Evolutionary conservation across 805 yeast genomes (phyloP).

Genomic region (Schwanniomyces polymorphus): DNA sequence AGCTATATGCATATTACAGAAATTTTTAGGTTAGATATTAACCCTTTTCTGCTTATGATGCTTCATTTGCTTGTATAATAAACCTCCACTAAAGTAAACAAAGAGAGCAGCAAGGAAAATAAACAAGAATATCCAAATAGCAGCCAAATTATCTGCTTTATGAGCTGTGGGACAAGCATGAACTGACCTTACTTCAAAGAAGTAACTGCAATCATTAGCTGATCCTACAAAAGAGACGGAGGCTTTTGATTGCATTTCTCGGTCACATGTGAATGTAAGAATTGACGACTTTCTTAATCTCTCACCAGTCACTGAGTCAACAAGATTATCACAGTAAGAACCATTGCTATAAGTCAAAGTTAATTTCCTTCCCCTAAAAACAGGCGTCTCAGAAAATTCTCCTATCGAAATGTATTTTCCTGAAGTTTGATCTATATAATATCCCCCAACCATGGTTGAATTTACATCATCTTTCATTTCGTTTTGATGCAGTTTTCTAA

Average conservation of each 20-base stretch:
- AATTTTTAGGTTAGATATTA: neutral
- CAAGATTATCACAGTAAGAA: constrained; percentile 46
- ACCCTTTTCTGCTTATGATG: neutral
- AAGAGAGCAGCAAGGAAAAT: constrained; percentile 33
- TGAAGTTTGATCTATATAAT: constrained; percentile 39
- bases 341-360: constrained; percentile 73
- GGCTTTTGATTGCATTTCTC: constrained; percentile 67
- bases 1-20: neutral
- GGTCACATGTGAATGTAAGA: constrained; percentile 74
- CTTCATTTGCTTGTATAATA: constrained; percentile 30
- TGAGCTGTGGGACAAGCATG: constrained; percentile 84
- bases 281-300: constrained; percentile 60
- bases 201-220: constrained; percentile 73
- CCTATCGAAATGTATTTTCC: constrained; percentile 49
- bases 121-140: constrained; percentile 45
- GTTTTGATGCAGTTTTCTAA: constrained; percentile 42
- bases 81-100: constrained; percentile 40
- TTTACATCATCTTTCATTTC: constrained; percentile 44
- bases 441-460: constrained; percentile 41
- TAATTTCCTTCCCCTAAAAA: constrained; percentile 69
- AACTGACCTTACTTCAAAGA: constrained; percentile 80
- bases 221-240: constrained; percentile 69
- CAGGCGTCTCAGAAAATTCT: constrained; percentile 57
- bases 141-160: constrained; percentile 61
- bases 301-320: constrained; percentile 43